phyloP scores from a whole-genome alignment of 116 monocot genomes.

The Thalassia testudinum region DNA sequence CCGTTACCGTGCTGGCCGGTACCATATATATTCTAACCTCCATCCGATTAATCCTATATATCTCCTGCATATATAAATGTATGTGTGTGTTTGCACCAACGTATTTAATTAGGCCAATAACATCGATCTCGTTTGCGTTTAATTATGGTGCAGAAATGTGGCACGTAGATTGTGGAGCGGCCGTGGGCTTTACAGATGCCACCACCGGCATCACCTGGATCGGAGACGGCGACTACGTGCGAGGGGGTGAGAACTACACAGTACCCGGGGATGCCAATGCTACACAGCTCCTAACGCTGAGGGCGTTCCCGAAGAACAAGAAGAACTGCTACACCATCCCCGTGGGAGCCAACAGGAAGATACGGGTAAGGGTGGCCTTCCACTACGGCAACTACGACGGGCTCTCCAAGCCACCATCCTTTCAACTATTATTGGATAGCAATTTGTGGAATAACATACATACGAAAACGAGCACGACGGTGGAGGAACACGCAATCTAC shows the following conservation, averaged over 20 bases:
- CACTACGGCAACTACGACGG: slow-evolving; percentile 38
- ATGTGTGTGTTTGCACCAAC: too few species aligned
- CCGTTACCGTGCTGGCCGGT: too few species aligned
- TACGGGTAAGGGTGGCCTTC: slow-evolving; percentile 22
- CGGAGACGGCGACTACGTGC: neutral
- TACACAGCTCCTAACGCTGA: neutral
- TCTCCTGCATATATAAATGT: too few species aligned
- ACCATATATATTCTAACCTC: too few species aligned
- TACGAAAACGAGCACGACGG: neutral
- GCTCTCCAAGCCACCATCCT: slow-evolving; percentile 11
- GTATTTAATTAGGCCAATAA: too few species aligned
- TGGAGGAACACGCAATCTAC: slow-evolving; percentile 7
- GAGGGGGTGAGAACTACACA: neutral
- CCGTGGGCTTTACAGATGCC: neutral
- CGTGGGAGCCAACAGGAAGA: neutral
- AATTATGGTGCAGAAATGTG: neutral
- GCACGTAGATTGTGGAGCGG: neutral
- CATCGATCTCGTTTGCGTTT: too few species aligned
- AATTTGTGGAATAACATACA: slow-evolving; percentile 6
- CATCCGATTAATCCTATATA: too few species aligned
- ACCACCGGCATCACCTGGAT: neutral
- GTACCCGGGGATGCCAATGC: neutral
- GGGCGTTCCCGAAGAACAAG: neutral
- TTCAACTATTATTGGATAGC: slow-evolving; percentile 19
- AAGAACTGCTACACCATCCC: slow-evolving; percentile 7